Base-by-base conservation (phyloP, 108 stramenopile genomes). In the Fragilariopsis cylindrus region DNA sequence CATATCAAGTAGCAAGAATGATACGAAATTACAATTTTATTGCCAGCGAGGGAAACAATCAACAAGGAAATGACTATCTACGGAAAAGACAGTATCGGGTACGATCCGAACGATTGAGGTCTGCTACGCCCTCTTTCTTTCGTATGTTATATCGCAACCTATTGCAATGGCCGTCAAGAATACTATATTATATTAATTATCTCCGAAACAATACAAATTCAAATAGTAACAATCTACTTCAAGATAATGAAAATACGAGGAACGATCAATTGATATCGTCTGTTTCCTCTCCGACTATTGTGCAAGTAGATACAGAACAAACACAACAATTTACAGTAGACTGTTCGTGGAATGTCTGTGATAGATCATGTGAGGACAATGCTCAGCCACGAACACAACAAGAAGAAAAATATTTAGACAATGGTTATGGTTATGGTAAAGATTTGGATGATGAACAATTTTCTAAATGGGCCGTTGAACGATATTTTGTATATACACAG, bases 401-500 rank as follows among this genome's bases (percentile, higher is more conserved):
- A n/a, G 1, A 56, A 5, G 11, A 56, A n/a, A 9, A 5, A 7
- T 1, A 60, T 9, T 2, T 3, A 30, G 4, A 41, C 11, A 65
- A 7, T 19, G 9, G 44, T 15, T 4, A 60, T 9, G 30, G 30
- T 30, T 2, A 30, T 30, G 30, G 30, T 30, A 30, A 30, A 30
- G 30, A 30, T 30, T 30, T 30, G 30, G 52, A 53, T n/a, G 0
- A n/a, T 39, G 1, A 5, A 3, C 5, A 47, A 41, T 68, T 68
- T 52, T 13, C 67, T 11, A 39, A 68, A 4, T 68, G 67, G 67
- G 67, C 67, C 4, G 16, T n/a, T 0, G 67, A 68, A 39, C 67
- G 67, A 44, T 68, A 68, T 40, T 52, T 30, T 52, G 67, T 68
- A 5, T 68, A 68, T 30, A 68, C 67, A 3, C 45, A 68, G 0